Conservation (phyloP, 768 basidiomycete species). For the Boletales sp. region DNA sequence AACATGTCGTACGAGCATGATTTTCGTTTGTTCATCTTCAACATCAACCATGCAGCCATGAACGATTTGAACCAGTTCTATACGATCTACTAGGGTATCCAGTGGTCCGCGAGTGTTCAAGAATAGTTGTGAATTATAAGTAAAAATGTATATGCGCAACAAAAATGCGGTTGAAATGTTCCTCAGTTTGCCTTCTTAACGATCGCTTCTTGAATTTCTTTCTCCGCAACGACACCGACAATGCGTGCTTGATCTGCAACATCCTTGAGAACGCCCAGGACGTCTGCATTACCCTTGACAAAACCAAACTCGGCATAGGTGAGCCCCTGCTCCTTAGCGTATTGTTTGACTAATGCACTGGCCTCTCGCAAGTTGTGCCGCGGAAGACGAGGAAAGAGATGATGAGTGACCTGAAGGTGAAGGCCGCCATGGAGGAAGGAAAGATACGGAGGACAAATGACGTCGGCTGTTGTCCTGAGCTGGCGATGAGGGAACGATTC, state of each 20-base stretch:
- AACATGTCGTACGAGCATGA: slow-evolving; percentile 29
- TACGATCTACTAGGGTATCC: slow-evolving; percentile 16
- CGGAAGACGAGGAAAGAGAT: slow-evolving; percentile 93
- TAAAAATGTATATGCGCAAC: not conserved
- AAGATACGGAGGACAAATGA: slow-evolving; percentile 79
- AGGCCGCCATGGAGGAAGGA: slow-evolving; percentile 96
- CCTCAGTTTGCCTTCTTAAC: slow-evolving; percentile 37
- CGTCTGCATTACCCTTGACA: slow-evolving; percentile 79
- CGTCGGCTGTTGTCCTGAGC: slow-evolving; percentile 95
- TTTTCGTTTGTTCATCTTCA: not conserved
- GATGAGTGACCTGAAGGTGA: slow-evolving; percentile 95
- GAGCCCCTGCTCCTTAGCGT: slow-evolving; percentile 79
- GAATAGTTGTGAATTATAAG: not conserved
- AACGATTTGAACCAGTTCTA: not conserved
- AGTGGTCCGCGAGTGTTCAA: not conserved
- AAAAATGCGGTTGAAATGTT: not conserved
- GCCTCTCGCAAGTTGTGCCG: slow-evolving; percentile 88
- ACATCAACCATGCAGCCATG: not conserved
- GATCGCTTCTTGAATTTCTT: slow-evolving; percentile 64
- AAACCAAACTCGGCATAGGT: slow-evolving; percentile 92
- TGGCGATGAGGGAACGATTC: slow-evolving; percentile 95
- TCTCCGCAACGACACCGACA: slow-evolving; percentile 75
- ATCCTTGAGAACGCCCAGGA: slow-evolving; percentile 72
- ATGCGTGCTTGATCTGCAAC: slow-evolving; percentile 89
- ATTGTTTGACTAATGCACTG: slow-evolving; percentile 80